Evolutionary conservation across 2,329 filamentous ascomycete species (phyloP).

Genomic region (Hypomyces perniciosus): DNA sequence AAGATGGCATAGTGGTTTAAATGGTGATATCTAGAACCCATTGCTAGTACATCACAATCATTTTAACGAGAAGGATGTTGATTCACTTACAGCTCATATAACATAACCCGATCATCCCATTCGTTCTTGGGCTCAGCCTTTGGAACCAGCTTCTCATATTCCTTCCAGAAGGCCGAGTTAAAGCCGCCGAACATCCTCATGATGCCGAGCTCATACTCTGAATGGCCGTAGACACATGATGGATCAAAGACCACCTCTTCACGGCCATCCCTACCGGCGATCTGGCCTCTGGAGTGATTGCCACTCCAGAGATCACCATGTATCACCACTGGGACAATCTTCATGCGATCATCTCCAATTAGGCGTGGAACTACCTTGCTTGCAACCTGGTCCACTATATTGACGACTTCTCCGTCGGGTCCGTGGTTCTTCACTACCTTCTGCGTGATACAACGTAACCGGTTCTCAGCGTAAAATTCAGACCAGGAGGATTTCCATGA

Average conservation of each 20-base stretch:
- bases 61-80: background rate
- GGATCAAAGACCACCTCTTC: constrained; percentile 82
- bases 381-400: constrained; percentile 60
- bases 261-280: constrained; percentile 46
- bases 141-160: constrained; percentile 69
- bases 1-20: constrained; percentile 86
- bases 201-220: constrained; percentile 85
- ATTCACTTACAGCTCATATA: constrained; percentile 73
- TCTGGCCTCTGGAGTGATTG: constrained; percentile 64
- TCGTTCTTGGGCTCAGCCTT: constrained; percentile 76
- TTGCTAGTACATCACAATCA: constrained; percentile 14
- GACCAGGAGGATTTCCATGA: constrained; percentile 68
- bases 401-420: constrained; percentile 52
- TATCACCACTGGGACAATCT: constrained; percentile 68
- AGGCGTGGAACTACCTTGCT: constrained; percentile 65
- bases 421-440: constrained; percentile 58
- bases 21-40: constrained; percentile 65
- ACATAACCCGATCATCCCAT: constrained; percentile 71
- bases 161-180: constrained; percentile 61
- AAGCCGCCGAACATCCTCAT: constrained; percentile 98
- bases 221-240: constrained; percentile 75
- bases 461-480: constrained; percentile 75
- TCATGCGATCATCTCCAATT: constrained; percentile 61
- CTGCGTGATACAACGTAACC: constrained; percentile 60
- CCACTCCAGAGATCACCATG: constrained; percentile 95